These are phyloP conservation scores for Kondoa malvinella DNA, from an alignment of 768 basidiomycete species.

Conservation along the genomic window DNA sequence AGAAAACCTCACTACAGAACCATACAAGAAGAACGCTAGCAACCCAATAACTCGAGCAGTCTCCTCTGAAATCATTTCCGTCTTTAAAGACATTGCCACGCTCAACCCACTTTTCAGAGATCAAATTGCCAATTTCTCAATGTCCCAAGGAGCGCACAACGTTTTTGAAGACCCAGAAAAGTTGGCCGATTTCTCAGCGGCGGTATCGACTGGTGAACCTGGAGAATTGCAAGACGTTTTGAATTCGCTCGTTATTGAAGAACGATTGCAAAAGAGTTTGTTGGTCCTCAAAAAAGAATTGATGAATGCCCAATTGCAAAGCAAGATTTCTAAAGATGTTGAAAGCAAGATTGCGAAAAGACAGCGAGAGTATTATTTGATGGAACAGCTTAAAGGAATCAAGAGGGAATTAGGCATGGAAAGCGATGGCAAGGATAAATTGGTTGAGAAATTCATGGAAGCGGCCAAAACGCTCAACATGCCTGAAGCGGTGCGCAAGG, in stretches of 20 bases:
- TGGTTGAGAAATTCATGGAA: conserved; percentile 54
- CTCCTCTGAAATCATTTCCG: conserved; percentile 87
- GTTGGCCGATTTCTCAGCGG: conserved; percentile 91
- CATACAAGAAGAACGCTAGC: conserved; percentile 59
- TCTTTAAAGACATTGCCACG: conserved; percentile 97
- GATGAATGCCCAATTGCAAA: conserved; percentile 87
- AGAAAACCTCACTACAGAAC: conserved; percentile 57
- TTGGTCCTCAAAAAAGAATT: conserved; percentile 93
- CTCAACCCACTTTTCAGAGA: conserved; percentile 94
- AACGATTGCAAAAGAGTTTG: conserved; percentile 72
- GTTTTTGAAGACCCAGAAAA: conserved; percentile 96
- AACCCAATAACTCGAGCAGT: conserved; percentile 80
- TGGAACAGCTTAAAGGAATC: conserved; percentile 30
- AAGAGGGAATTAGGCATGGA: conserved; percentile 41
- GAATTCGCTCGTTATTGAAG: conserved; percentile 68
- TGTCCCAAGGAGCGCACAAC: conserved; percentile 76
- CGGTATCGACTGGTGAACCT: conserved; percentile 83
- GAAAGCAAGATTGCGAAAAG: conserved; percentile 47
- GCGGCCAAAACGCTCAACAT: conserved; percentile 73
- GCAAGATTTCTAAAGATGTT: conserved; percentile 78
- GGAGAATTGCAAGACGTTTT: conserved; percentile 82
- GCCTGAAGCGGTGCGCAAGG: conserved; percentile 68
- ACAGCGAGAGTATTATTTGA: conserved; percentile 27
- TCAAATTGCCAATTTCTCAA: conserved; percentile 90
- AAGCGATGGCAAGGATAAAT: conserved; percentile 61